Conservation (phyloP, 805 yeast genomes). For the Ascoidea tarda region DNA sequence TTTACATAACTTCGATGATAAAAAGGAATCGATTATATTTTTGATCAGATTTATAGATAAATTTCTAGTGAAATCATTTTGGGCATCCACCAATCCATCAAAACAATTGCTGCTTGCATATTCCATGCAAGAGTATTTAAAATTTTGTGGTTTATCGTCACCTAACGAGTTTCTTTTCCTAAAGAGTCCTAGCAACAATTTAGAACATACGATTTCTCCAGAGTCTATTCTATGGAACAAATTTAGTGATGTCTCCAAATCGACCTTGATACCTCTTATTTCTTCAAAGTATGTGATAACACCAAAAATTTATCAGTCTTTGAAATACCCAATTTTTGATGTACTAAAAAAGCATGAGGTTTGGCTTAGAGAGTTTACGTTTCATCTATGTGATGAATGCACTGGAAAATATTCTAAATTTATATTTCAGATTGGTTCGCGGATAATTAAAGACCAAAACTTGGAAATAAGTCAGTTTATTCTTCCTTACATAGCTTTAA, state of each 20-base stretch:
- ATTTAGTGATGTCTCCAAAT: constrained; percentile 50
- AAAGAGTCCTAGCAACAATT: constrained; percentile 1
- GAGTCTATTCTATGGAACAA: constrained; percentile 38
- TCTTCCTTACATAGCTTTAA: constrained; percentile 63
- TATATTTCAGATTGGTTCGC: constrained; percentile 51
- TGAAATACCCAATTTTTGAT: constrained; percentile 52
- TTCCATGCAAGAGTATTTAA: constrained; percentile 78
- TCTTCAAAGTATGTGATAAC: constrained; percentile 62
- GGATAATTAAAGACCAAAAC: constrained; percentile 57
- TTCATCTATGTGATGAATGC: constrained; percentile 31
- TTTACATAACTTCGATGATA: constrained; percentile 47
- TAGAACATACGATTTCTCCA: constrained; percentile 14
- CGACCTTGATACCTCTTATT: constrained; percentile 63
- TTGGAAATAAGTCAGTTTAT: constrained; percentile 53
- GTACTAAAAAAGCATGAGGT: constrained; percentile 37
- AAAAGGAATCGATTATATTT: constrained; percentile 49
- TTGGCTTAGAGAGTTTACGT: constrained; percentile 64
- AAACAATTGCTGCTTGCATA: constrained; percentile 74
- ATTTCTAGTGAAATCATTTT: constrained; percentile 67
- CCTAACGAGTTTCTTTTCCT: constrained; percentile 14
- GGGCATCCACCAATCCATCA: constrained; percentile 82
- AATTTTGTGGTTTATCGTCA: constrained; percentile 29
- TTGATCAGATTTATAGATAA: constrained; percentile 50
- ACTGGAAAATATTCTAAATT: constrained; percentile 20
- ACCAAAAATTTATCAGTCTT: constrained; percentile 29